Percentiles rank a stretch among this genome's conserved stretches.
These are phyloP conservation scores for Ophiostoma ips DNA, from an alignment of 2,329 filamentous ascomycete species.

Conservation along the genomic window DNA sequence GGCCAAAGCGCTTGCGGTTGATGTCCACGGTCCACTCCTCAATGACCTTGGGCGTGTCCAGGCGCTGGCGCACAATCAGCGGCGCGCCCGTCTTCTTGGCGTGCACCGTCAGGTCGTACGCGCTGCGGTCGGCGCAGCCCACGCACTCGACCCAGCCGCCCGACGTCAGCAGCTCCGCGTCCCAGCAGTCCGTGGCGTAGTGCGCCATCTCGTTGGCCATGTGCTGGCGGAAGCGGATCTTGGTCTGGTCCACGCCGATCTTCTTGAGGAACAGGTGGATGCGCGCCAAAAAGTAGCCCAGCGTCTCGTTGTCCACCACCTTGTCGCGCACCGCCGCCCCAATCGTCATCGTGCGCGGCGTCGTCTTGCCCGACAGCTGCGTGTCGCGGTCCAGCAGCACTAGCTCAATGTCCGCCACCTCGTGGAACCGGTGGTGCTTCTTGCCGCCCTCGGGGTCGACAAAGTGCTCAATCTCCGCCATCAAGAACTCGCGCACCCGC, in stretches of 20 bases:
- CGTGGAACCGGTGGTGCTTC: conserved; percentile 78
- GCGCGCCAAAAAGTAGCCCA: conserved; percentile 92
- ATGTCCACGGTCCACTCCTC: conserved; percentile 82
- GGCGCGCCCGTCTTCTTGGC: conserved; percentile 82
- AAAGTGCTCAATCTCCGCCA: conserved; percentile 98
- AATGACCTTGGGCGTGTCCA: conserved; percentile 62
- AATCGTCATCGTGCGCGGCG: conserved; percentile 58
- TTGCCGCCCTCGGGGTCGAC: conserved; percentile 92
- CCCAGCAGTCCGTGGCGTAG: conserved; percentile 96
- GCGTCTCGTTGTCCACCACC: conserved; percentile 90
- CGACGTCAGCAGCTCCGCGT: conserved; percentile 80
- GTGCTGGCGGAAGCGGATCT: conserved; percentile 93
- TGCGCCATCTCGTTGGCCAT: conserved; percentile 72
- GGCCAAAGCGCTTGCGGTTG: conserved; percentile 92
- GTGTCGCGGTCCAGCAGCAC: conserved; percentile 72
- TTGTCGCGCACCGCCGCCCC: conserved; percentile 72
- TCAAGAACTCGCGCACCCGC: conserved; percentile 90
- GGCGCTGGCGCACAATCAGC: conserved; percentile 69
- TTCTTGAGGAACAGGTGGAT: conserved; percentile 83
- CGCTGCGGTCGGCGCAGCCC: conserved; percentile 76
- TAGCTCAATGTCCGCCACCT: conserved; percentile 73
- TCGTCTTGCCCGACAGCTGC: conserved; percentile 75
- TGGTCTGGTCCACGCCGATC: conserved; percentile 74
- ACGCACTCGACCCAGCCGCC: conserved; percentile 98
- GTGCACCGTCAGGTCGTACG: conserved; percentile 87